These are phyloP conservation scores for Sugiyamaella pinicola DNA, from an alignment of 1,139 yeast genomes.

Conservation along the genomic window DNA sequence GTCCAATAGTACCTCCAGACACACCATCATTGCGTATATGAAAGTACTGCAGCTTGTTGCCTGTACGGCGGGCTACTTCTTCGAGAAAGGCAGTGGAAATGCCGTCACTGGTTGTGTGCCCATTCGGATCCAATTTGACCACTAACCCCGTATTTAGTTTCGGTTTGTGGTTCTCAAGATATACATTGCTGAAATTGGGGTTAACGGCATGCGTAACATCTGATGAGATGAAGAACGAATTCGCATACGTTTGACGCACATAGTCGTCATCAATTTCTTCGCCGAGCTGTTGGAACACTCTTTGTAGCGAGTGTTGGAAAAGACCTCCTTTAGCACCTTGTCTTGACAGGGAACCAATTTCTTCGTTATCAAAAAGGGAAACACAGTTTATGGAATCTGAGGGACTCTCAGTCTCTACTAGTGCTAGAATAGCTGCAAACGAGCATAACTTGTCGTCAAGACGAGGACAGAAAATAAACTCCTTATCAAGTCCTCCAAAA, in stretches of 20 bases:
- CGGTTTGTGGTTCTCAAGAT: slow-evolving; percentile 68
- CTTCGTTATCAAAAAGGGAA: slow-evolving; percentile 90
- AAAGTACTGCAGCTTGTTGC: slow-evolving; percentile 56
- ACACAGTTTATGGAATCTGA: slow-evolving; percentile 67
- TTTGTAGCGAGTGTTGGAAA: slow-evolving; percentile 70
- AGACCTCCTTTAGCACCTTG: slow-evolving; percentile 94
- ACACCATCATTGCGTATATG: slow-evolving; percentile 65
- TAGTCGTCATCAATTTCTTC: slow-evolving; percentile 49
- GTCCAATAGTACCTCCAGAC: slow-evolving; percentile 84
- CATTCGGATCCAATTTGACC: slow-evolving; percentile 66
- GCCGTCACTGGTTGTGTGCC: slow-evolving; percentile 70
- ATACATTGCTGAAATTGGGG: slow-evolving; percentile 72
- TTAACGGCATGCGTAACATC: slow-evolving; percentile 96
- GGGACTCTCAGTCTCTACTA: slow-evolving; percentile 42
- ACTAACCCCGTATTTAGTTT: slow-evolving; percentile 72
- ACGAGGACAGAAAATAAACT: slow-evolving; percentile 84
- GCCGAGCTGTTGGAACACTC: slow-evolving; percentile 59
- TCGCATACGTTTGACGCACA: slow-evolving; percentile 44
- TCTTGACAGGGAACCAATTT: slow-evolving; percentile 82
- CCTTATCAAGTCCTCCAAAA: slow-evolving; percentile 82
- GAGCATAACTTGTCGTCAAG: slow-evolving; percentile 87
- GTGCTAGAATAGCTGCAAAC: slow-evolving; percentile 70
- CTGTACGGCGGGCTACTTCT: slow-evolving; percentile 57
- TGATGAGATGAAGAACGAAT: slow-evolving; percentile 82
- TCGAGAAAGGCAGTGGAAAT: slow-evolving; percentile 62